phyloP scores from a whole-genome alignment of 805 yeast species.

The Henningerozyma blattae region DNA sequence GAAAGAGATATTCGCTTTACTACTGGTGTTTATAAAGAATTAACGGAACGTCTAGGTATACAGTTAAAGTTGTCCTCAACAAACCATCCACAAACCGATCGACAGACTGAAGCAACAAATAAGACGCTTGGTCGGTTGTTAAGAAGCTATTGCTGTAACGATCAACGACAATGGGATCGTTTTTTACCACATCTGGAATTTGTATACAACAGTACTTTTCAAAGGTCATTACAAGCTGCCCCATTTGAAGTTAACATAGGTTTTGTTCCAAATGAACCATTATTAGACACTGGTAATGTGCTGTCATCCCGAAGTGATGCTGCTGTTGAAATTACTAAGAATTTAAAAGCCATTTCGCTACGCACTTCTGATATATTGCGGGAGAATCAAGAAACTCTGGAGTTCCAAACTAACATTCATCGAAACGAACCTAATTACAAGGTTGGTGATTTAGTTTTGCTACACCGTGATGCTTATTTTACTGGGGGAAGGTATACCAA shows the following conservation, averaged over 20 bases:
- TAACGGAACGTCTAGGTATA: slow-evolving; percentile 1
- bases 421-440: not conserved
- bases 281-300: not conserved
- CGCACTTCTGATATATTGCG: not conserved
- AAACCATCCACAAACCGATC: slow-evolving; percentile 5
- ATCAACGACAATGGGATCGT: slow-evolving; percentile 1
- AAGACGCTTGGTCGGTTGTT: slow-evolving; percentile 1
- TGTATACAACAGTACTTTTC: not conserved
- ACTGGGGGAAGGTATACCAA: not conserved
- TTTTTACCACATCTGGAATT: slow-evolving; percentile 1
- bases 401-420: not conserved
- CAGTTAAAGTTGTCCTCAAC: slow-evolving; percentile 1
- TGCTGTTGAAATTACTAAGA: not conserved
- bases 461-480: not conserved
- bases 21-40: not conserved
- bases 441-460: not conserved
- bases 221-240: not conserved
- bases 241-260: not conserved
- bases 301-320: not conserved
- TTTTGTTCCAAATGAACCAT: not conserved
- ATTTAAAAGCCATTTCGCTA: not conserved
- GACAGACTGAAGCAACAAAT: slow-evolving; percentile 2
- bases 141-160: not conserved
- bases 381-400: not conserved
- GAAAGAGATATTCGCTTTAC: not conserved